Evolutionary conservation across 208 protist species (phyloP).

Genomic region (Angomonas ambiguus): DNA sequence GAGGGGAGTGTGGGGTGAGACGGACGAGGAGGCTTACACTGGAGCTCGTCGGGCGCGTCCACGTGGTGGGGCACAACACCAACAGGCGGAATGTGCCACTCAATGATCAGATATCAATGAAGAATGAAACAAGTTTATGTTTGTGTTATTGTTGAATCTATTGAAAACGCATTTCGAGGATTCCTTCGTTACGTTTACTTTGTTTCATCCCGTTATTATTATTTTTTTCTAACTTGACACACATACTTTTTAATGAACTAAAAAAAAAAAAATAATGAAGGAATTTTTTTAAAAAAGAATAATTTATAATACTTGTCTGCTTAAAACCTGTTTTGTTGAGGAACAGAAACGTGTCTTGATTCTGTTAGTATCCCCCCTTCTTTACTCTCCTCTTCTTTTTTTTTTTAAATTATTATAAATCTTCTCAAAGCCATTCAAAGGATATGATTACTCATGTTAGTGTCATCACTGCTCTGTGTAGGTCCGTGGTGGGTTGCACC

Average conservation of each 20-base stretch:
- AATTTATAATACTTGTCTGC: no score
- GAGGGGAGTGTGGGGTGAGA: constrained; percentile 55
- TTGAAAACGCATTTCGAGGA: background rate
- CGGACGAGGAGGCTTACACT: constrained; percentile 30
- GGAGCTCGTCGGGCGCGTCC: constrained; percentile 26
- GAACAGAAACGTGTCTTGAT: no score
- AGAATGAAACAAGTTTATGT: background rate
- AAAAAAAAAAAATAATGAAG: constrained; percentile 6
- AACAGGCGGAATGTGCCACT: constrained; percentile 63
- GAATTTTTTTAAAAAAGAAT: background rate
- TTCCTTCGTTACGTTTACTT: constrained; percentile 2
- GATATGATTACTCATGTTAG: background rate
- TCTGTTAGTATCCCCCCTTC: no score
- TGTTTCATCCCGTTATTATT: constrained; percentile 7
- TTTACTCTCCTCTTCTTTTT: background rate
- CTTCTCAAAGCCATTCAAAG: no score
- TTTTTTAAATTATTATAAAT: background rate
- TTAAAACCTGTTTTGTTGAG: no score
- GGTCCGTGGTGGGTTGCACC: constrained; percentile 3
- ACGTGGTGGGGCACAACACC: constrained; percentile 22
- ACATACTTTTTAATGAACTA: background rate
- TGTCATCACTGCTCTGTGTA: constrained; percentile 16
- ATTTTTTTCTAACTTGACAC: no score
- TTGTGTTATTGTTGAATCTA: no score
- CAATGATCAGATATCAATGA: constrained; percentile 35